Evolutionary conservation across 1,139 yeast genomes (phyloP).

Genomic region (Suhomyces choctaworum): DNA sequence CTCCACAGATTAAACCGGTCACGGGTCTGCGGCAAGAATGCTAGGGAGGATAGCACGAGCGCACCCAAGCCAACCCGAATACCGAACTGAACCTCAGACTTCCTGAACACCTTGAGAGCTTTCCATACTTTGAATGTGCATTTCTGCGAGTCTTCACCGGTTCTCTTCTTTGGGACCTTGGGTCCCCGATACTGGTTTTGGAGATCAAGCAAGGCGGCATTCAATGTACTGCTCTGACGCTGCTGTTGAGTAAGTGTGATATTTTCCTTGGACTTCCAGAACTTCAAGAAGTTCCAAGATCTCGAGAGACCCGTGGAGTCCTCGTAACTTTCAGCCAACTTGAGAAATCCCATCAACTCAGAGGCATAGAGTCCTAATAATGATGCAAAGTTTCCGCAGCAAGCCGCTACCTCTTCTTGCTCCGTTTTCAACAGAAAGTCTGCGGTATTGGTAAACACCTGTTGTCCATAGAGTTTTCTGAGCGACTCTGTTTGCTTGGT

Average conservation of each 20-base stretch:
- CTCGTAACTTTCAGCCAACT: constrained; percentile 46
- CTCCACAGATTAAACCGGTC: constrained; percentile 63
- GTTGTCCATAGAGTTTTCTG: constrained; percentile 57
- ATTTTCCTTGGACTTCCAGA: constrained; percentile 36
- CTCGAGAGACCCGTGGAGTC: constrained; percentile 26
- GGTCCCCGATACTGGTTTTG: constrained; percentile 29
- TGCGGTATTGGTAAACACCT: constrained; percentile 45
- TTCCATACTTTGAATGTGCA: constrained; percentile 36
- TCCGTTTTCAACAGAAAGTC: constrained; percentile 52
- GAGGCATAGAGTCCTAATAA: constrained; percentile 62
- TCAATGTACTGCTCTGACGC: constrained; percentile 22
- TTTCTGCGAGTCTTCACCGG: too few relatives aligned
- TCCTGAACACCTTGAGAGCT: constrained; percentile 37
- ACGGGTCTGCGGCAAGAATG: constrained; percentile 60
- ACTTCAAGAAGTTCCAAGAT: constrained; percentile 54
- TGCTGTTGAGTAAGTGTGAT: constrained; percentile 4
- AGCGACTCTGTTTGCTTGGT: constrained; percentile 59
- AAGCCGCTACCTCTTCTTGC: constrained; percentile 81
- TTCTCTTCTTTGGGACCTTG: constrained; percentile 1
- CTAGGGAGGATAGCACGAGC: constrained; percentile 62
- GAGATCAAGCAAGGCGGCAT: constrained; percentile 40
- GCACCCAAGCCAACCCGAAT: constrained; percentile 81
- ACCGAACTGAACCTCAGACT: constrained; percentile 77
- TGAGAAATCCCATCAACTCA: constrained; percentile 54
- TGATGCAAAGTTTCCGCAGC: constrained; percentile 78